Conservation (phyloP, 352 stramenopile species). For the Thalassiosira mediterranea region DNA sequence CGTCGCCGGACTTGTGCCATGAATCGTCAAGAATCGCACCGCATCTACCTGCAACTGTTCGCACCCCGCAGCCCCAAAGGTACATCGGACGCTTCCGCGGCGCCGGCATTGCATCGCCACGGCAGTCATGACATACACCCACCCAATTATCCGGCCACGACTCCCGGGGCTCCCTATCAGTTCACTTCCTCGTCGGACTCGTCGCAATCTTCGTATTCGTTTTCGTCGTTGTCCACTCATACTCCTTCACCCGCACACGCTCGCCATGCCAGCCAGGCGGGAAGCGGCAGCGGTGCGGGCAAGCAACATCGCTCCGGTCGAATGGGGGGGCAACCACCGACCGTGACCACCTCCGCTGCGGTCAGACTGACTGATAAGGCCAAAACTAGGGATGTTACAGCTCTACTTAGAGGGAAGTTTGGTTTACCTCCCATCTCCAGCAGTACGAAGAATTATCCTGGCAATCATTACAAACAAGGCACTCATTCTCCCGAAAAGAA, state of each 20-base stretch:
- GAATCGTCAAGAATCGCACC: slow-evolving; percentile 55
- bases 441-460: no score
- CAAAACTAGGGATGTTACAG: slow-evolving; percentile 42
- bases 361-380: slow-evolving; percentile 51
- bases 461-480: no score
- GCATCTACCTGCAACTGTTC: slow-evolving; percentile 58
- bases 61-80: slow-evolving; percentile 10
- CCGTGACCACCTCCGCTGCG: slow-evolving; percentile 38
- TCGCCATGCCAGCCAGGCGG: no score
- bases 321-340: slow-evolving; percentile 5
- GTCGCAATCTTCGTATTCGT: slow-evolving; percentile 31
- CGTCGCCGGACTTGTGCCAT: background rate
- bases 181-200: slow-evolving; percentile 30
- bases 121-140: slow-evolving; percentile 42
- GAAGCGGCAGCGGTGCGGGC: no score
- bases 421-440: slow-evolving; percentile 30
- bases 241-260: background rate
- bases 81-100: background rate
- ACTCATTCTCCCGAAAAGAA: slow-evolving; percentile 2
- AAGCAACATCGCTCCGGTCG: no score
- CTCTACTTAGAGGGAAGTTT: slow-evolving; percentile 52
- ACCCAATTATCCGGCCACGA: slow-evolving; percentile 38
- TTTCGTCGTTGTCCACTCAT: slow-evolving; percentile 21
- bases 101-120: slow-evolving; percentile 28
- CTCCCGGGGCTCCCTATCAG: slow-evolving; percentile 24